These are phyloP conservation scores for Magnolia changhungtana DNA, from an alignment of 164 flowering plant genomes.

Conservation along the genomic window DNA sequence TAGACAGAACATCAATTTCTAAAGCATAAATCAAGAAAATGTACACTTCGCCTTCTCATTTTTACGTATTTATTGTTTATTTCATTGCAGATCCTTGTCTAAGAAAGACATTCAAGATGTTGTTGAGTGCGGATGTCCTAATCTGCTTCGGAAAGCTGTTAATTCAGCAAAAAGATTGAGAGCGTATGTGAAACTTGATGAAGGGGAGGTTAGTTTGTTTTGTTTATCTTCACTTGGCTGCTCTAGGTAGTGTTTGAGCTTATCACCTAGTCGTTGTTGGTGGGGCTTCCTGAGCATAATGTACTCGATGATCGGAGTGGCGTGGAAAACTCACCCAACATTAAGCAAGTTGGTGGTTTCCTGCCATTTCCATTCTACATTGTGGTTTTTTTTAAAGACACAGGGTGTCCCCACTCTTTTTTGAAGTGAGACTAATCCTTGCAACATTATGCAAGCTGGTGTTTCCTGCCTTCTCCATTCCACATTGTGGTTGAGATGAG, in stretches of 20 bases:
- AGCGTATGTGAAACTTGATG: slow-evolving; percentile 60
- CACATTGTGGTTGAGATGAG: too few species aligned
- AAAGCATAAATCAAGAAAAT: neutral
- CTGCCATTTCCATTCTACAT: too few species aligned
- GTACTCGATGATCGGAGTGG: too few species aligned
- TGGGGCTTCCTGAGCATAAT: too few species aligned
- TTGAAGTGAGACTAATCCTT: too few species aligned
- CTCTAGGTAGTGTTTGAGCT: neutral
- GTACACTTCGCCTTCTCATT: neutral
- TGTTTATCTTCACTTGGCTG: neutral
- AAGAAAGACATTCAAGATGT: slow-evolving; percentile 51
- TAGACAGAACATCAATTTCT: neutral
- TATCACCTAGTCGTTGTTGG: neutral
- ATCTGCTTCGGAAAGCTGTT: slow-evolving; percentile 66
- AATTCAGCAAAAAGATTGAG: slow-evolving; percentile 87
- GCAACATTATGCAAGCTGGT: too few species aligned
- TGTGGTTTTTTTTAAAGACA: too few species aligned
- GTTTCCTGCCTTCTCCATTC: too few species aligned
- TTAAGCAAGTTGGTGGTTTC: too few species aligned
- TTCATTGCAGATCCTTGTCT: slow-evolving; percentile 60
- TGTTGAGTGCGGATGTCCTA: slow-evolving; percentile 87
- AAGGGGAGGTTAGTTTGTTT: slow-evolving; percentile 70
- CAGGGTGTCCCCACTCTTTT: too few species aligned
- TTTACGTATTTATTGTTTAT: neutral
- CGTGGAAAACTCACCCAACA: too few species aligned